Evolutionary conservation across 2,329 filamentous ascomycete genomes (phyloP).

Genomic region (Ascochyta fabae): DNA sequence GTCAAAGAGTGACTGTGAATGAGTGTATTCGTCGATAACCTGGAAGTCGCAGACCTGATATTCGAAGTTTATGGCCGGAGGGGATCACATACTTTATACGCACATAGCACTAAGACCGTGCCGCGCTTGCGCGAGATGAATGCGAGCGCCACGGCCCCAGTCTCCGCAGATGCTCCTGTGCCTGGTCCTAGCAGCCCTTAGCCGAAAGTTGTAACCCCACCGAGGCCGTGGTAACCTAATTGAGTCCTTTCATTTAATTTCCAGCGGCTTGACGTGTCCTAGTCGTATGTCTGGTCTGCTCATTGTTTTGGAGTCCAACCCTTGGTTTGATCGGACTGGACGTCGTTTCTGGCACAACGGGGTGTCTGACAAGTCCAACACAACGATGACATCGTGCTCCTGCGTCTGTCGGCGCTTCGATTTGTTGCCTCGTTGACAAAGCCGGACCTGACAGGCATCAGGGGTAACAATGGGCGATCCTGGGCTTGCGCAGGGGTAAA

Average conservation of each 20-base stretch:
- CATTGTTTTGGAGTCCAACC: conserved; percentile 21
- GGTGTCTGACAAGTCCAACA: conserved; percentile 3
- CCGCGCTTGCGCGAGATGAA: conserved; percentile 33
- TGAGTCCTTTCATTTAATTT: conserved; percentile 37
- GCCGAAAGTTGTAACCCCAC: conserved; percentile 22
- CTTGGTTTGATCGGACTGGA: conserved; percentile 20
- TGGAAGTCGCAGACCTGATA: conserved; percentile 46
- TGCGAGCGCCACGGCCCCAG: conserved; percentile 33
- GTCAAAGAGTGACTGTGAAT: conserved; percentile 40
- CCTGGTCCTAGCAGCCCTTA: conserved; percentile 27
- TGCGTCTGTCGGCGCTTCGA: conserved; percentile 24
- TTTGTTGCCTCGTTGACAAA: conserved; percentile 22
- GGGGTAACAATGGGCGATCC: conserved; percentile 29
- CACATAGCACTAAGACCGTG: conserved; percentile 17
- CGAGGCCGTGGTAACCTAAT: conserved; percentile 29
- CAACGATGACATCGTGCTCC: conserved; percentile 9
- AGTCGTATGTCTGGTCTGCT: conserved; percentile 15
- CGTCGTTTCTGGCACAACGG: conserved; percentile 1
- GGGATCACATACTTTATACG: conserved; percentile 38
- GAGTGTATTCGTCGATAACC: conserved; percentile 38
- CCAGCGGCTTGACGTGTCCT: conserved; percentile 18
- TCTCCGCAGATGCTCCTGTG: conserved; percentile 36
- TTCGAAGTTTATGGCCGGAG: conserved; percentile 21
- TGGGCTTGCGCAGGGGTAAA: conserved; percentile 31
- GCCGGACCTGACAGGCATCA: conserved; percentile 24